Evolutionary conservation across 169 alveolate genomes (phyloP), one percentile per base, ranked within the genome.

Genomic region (Eimeria tenella): DNA sequence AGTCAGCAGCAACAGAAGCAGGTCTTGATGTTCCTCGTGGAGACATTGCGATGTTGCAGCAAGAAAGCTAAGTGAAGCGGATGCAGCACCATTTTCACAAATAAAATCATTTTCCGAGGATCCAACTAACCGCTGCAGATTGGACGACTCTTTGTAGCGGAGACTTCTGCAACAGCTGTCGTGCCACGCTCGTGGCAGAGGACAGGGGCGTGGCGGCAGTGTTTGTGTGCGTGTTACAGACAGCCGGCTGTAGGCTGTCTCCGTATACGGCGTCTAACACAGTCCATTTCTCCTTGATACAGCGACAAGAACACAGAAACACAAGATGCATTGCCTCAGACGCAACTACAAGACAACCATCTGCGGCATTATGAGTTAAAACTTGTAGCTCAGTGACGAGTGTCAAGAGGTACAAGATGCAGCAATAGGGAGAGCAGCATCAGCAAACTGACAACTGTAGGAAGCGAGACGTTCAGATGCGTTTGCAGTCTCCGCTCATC

Each of bases 131-230:
- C 53, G 94, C 94, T 11, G 94, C 94, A 23, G 94, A 90, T 56
- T 90, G 94, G 83, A 90, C 25, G 23, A 90, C 94, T 17, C 94
- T 77, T 23, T 82, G 83, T 21, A 90, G 71, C 3, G 88, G 90
- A 17, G 90, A 60, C 83, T 75, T 74, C 62, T 90, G 94, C 82
- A 90, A 82, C 55, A 90, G 79, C 49, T 82, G 84, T n/a, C 94
- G 53, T 60, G 94, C 94, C 55, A 90, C 94, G 31, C 63, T 90
- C 19, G 94, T 55, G 13, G 94, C 94, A 25, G 94, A 82, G 31
- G 93, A 53, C 88, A 79, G 73, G 11, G 88, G 70, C 11, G 88
- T 79, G 53, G 56, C 5, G 9, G 53, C 53, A 25, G 73, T 52
- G 88, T 21, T 79, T 21, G 88, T 62, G 56, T 4, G 49, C 53